phyloP scores from a whole-genome alignment of 2,329 filamentous ascomycete species.

The Verticillium nubilum region DNA sequence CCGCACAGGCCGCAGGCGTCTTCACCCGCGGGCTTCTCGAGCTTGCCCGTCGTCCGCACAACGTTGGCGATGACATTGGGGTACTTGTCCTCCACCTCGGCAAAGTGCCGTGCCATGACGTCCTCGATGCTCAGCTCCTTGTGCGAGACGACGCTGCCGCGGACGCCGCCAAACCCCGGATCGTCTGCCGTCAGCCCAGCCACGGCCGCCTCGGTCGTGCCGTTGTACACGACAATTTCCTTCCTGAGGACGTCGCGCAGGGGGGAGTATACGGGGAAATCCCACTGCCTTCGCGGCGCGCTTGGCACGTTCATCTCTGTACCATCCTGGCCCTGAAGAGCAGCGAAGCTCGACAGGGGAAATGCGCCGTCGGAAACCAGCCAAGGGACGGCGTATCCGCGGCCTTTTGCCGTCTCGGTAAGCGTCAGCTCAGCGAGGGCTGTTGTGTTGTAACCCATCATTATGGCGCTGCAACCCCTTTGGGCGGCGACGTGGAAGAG shows the following conservation, averaged over 20 bases:
- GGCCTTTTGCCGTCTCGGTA: constrained; percentile 83
- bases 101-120: constrained; percentile 84
- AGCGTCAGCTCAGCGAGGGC: constrained; percentile 81
- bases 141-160: constrained; percentile 49
- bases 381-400: constrained; percentile 79
- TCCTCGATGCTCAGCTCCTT: constrained; percentile 85
- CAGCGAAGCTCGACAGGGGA: constrained; percentile 14
- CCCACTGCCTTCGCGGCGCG: background rate
- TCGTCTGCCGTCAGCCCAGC: constrained; percentile 31
- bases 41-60: constrained; percentile 82
- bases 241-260: constrained; percentile 79
- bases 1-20: constrained; percentile 63
- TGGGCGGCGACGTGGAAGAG: constrained; percentile 60
- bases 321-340: background rate
- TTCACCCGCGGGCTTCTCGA: constrained; percentile 44
- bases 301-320: background rate
- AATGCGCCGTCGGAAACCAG: constrained; percentile 68
- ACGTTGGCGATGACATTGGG: constrained; percentile 93
- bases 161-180: constrained; percentile 12
- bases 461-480: constrained; percentile 59
- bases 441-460: constrained; percentile 85
- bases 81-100: constrained; percentile 77
- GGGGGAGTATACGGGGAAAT: constrained; percentile 63
- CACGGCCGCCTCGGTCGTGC: constrained; percentile 47
- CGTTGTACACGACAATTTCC: constrained; percentile 67